Evolutionary conservation across 805 yeast species (phyloP), one percentile per base, ranked within the genome.

Genomic region (Starmerella cellae): DNA sequence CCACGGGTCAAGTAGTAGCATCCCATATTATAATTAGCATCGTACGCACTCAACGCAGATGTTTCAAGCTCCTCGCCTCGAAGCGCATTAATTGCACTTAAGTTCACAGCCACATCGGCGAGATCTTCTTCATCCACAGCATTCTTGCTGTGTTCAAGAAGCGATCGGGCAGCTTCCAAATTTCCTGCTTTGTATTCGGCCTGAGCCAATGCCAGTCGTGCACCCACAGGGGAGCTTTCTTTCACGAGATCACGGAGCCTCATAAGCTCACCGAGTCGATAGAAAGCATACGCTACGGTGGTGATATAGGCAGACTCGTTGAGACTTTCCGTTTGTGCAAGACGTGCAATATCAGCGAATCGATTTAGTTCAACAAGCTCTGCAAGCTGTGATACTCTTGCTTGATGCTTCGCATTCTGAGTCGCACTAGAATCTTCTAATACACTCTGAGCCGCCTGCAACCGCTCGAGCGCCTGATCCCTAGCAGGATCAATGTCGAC

Each of bases 331-430:
- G 44, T 29, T 27, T 36, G 35, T 21, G 41, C 47, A 29, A 71
- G 50, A 41, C 66, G 61, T 17, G 59, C 50, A 0, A 81, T 83
- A 38, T 63, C 60, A 32, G 55, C 57, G 58, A 73, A 78, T 47
- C 65, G 64, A 55, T 79, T 84, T 44, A 71, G 59, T 51, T 74
- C 74, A 56, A 76, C 74, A 55, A 75, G 63, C 3, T 83, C 73
- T 11, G 74, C 72, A 28, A 77, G 56, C 54, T 76, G 72, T 29
- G 64, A 59, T 35, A 54, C 60, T 33, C 59, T 50, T 4, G 69
- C 66, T 4, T 16, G 6, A 4, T 8, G n/a, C 18, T n/a, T 9
- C 2, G 46, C 45, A 13, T 48, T 34, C 42, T 62, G 62, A 9
- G 52, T 37, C 3, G 61, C 37, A 9, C n/a, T 19, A 29, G 59